Evolutionary conservation across 495 filamentous ascomycete species (phyloP), one percentile per base, ranked within the genome.

Genomic region (Rostrohypoxylon terebratum): DNA sequence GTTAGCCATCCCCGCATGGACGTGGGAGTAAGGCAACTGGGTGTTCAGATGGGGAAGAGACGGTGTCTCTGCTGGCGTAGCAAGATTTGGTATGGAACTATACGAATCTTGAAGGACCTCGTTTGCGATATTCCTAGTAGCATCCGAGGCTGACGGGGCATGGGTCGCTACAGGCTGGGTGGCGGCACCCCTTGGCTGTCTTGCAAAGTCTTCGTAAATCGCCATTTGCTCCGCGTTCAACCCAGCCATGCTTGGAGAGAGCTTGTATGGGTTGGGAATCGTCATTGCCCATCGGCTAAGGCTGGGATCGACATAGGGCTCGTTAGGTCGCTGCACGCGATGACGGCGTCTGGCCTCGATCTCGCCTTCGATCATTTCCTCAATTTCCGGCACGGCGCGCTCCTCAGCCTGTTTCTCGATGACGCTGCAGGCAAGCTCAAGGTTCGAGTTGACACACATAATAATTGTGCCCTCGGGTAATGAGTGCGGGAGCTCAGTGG

Each of bases 401-500:
- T 96, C 92, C 77, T 98, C 95, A 9, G 96, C 96, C 36, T 94
- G 94, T 75, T 94, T 92, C 79, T 98, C 96, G 28, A 99, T 94
- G 66, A 97, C 90, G 58, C 87, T 90, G 76, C 96, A 98, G 47
- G 96, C 94, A 54, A 92, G 87, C 70, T 99, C 96, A 31, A 98
- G 85, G 79, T 99, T 99, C 63, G 97, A 96, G 77, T 98, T 98
- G 67, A 98, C 94, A 78, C 96, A 98, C 92, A 98, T 97, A 66
- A 97, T 86, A 62, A 98, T 94, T 23, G 89, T 88, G 18, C 94
- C 94, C 77, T 99, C 96, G 1, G 94, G 92, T 21, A 94, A 83
- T 68, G 92, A 91, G 25, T 89, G 89, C 10, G 83, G 83, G 3
- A 89, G 77, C 33, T 97, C 93, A 65, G 86, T 82, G 9, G 93